Percentiles rank a stretch among this genome's conserved stretches.
These are phyloP conservation scores for Hypoxylon sp. DNA, from an alignment of 2,329 filamentous ascomycete species.

Conservation along the genomic window DNA sequence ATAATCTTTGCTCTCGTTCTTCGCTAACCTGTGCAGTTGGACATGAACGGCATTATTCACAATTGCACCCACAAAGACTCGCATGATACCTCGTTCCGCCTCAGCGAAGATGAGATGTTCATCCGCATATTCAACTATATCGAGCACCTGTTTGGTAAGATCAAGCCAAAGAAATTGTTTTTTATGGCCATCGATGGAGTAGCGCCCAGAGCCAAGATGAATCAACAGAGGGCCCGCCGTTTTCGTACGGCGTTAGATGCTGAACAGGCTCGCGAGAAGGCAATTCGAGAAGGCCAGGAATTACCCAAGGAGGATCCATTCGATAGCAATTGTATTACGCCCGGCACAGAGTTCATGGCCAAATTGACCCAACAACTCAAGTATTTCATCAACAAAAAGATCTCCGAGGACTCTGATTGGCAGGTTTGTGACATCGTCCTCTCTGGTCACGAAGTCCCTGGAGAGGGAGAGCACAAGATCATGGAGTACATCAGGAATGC, in stretches of 20 bases:
- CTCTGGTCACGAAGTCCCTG: conserved; percentile 97
- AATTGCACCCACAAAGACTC: conserved; percentile 99
- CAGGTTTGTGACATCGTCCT: conserved; percentile 96
- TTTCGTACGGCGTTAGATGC: conserved; percentile 95
- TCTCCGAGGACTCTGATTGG: conserved; percentile 97
- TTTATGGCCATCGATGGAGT: conserved; percentile 99
- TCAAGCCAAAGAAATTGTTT: conserved; percentile 97
- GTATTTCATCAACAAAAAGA: conserved; percentile 99
- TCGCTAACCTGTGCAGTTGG: conserved; percentile 68
- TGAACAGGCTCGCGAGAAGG: conserved; percentile 92
- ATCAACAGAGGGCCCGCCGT: conserved; percentile 94
- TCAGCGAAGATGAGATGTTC: conserved; percentile 99
- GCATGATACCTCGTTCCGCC: conserved; percentile 89
- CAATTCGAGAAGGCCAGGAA: conserved; percentile 87
- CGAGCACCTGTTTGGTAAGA: conserved; percentile 97
- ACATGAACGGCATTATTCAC: conserved; percentile 99
- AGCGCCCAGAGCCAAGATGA: conserved; percentile 98
- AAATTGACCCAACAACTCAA: conserved; percentile 93
- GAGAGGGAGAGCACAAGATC: conserved; percentile 99
- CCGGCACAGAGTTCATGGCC: conserved; percentile 97
- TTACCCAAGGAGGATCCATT: conserved; percentile 96
- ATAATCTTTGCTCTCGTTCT: conserved; percentile 41
- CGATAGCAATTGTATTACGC: conserved; percentile 99
- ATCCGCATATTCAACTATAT: conserved; percentile 99
- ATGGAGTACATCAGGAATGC: conserved; percentile 99